Percentiles rank a stretch among this genome's conserved stretches.
phyloP scores from a whole-genome alignment of 768 basidiomycete genomes.

The Suillus tomentosus region DNA sequence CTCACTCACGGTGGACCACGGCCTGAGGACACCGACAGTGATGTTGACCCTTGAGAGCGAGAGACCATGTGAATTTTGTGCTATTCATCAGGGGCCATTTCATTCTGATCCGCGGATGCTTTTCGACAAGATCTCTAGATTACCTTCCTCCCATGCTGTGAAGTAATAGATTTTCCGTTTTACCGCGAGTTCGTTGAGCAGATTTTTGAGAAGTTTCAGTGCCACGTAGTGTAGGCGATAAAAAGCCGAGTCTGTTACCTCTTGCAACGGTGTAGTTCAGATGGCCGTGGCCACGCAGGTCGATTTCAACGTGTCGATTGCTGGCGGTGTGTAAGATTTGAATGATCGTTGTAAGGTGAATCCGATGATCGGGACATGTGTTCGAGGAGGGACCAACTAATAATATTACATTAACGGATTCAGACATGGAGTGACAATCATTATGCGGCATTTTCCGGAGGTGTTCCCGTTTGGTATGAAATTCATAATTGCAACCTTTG shows the following conservation, averaged over 20 bases:
- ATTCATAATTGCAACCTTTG: neutral
- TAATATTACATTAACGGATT: conserved; percentile 1
- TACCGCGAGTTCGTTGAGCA: neutral
- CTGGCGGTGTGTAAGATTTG: neutral
- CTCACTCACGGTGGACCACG: conserved; percentile 78
- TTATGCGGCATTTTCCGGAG: neutral
- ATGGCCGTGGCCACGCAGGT: neutral
- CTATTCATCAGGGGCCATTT: conserved; percentile 1
- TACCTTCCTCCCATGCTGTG: conserved; percentile 6
- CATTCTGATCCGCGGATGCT: conserved; percentile 12
- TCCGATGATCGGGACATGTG: conserved; percentile 8
- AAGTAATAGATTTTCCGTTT: conserved; percentile 11
- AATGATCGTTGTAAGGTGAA: conserved; percentile 7
- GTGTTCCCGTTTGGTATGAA: neutral
- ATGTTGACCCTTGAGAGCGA: conserved; percentile 32
- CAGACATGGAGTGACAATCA: conserved; percentile 5
- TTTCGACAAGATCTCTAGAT: conserved; percentile 8
- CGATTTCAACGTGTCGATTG: conserved; percentile 4
- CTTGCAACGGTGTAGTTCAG: neutral
- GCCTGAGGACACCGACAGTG: conserved; percentile 82
- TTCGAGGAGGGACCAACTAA: conserved; percentile 5
- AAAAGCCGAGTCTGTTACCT: neutral
- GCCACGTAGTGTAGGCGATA: conserved; percentile 7
- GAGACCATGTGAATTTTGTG: conserved; percentile 1
- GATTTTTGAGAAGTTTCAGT: neutral